A percentile compares a stretch with the other conserved stretches of the same genome.
phyloP scores from a whole-genome alignment of 805 yeast genomes.

The Candida stauntonica region DNA sequence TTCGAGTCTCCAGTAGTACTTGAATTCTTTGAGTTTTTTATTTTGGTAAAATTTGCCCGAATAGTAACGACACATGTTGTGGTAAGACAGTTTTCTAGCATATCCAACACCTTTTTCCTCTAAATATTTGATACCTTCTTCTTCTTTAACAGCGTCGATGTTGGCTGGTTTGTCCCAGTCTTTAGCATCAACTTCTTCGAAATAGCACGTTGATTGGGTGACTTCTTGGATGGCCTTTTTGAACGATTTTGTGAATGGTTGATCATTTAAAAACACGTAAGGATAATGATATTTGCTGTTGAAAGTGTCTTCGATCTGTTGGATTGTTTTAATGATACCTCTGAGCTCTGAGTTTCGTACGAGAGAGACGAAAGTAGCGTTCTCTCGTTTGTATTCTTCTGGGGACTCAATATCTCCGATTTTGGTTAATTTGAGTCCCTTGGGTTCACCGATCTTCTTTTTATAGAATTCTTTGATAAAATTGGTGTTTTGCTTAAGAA shows the following conservation, averaged over 20 bases:
- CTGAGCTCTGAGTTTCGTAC: slow-evolving; percentile 64
- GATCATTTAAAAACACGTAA: slow-evolving; percentile 74
- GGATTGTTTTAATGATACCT: slow-evolving; percentile 48
- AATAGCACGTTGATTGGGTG: slow-evolving; percentile 40
- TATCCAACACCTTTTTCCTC: slow-evolving; percentile 47
- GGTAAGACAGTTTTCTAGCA: slow-evolving; percentile 60
- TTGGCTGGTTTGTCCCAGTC: slow-evolving; percentile 59
- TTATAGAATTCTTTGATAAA: slow-evolving; percentile 7
- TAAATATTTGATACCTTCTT: slow-evolving; percentile 37
- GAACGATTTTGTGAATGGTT: slow-evolving; percentile 56
- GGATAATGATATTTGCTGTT: slow-evolving; percentile 73
- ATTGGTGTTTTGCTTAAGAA: slow-evolving; percentile 13
- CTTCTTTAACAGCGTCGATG: slow-evolving; percentile 45
- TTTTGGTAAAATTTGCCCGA: slow-evolving; percentile 60
- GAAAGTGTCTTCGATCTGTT: slow-evolving; percentile 58
- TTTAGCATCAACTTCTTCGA: slow-evolving; percentile 39
- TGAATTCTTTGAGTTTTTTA: slow-evolving; percentile 55
- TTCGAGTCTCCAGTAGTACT: slow-evolving; percentile 79
- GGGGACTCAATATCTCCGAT: slow-evolving; percentile 12
- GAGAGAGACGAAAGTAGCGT: slow-evolving; percentile 70
- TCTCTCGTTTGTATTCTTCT: slow-evolving; percentile 37
- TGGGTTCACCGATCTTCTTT: slow-evolving; percentile 28
- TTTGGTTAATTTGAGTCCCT: slow-evolving; percentile 15
- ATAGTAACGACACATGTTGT: slow-evolving; percentile 82
- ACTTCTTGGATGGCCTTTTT: slow-evolving; percentile 37